Percentiles rank a stretch among this genome's conserved stretches.
These are phyloP conservation scores for Passalora sequoiae DNA, from an alignment of 2,329 filamentous ascomycete genomes.

Conservation along the genomic window DNA sequence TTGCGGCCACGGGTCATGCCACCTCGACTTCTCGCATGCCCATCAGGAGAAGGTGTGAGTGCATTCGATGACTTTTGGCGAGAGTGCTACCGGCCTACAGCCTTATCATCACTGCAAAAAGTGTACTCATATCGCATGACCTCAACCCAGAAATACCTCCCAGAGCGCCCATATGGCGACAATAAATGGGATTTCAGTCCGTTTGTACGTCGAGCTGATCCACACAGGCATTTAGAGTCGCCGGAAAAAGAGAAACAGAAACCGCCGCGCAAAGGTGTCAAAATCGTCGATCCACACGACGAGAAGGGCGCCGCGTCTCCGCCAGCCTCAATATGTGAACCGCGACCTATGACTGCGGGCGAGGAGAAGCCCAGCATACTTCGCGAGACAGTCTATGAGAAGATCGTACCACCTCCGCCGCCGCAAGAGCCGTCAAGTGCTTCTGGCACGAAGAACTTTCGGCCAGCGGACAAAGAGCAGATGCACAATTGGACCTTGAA, in stretches of 20 bases:
- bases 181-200: conserved; percentile 80
- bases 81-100: conserved; percentile 88
- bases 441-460: conserved; percentile 25
- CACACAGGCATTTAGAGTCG: conserved; percentile 45
- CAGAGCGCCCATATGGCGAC: conserved; percentile 62
- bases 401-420: conserved; percentile 2
- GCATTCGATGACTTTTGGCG: conserved; percentile 93
- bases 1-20: conserved; percentile 61
- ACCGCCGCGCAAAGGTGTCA: conserved; percentile 61
- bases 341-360: conserved; percentile 9
- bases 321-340: conserved; percentile 5
- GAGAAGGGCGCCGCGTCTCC: conserved; percentile 11
- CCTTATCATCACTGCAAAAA: conserved; percentile 82
- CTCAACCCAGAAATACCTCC: conserved; percentile 77
- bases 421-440: conserved; percentile 8
- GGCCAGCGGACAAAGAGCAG: conserved; percentile 68
- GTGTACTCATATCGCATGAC: conserved; percentile 88
- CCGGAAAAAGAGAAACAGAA: conserved; percentile 63
- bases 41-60: conserved; percentile 37
- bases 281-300: conserved; percentile 57
- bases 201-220: conserved; percentile 64
- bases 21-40: conserved; percentile 30
- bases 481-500: conserved; percentile 84
- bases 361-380: conserved; percentile 41
- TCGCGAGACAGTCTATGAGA: conserved; percentile 23